Evolutionary conservation across 1,284 basidiomycete genomes (phyloP), one percentile per base, ranked within the genome.

Genomic region (Papiliotrema fonsecae): DNA sequence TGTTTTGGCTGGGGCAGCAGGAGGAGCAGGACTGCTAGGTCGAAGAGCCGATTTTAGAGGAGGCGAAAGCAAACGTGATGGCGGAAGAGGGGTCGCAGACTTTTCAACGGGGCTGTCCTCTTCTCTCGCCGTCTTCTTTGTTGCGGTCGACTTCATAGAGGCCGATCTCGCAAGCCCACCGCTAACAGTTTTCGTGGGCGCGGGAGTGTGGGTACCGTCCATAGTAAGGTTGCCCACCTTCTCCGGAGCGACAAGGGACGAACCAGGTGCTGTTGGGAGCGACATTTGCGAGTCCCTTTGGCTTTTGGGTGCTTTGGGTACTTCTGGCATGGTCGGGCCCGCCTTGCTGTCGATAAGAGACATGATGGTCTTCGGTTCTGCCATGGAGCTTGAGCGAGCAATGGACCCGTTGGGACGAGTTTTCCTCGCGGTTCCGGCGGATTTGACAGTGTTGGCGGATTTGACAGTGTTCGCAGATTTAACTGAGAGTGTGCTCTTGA

Each of bases 11-110:
- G 30, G 11, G 22, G 39, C 21, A 30, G 24, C 28, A 14, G 27
- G 27, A 6, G 62, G 62, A 2, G 45, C 11, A n/a, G 70, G 70
- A 28, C 56, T 64, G 4, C 63, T 56, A 2, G 72, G 62, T 34
- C 72, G 59, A 38, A 73, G 58, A 16, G 72, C 69, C 7, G 71
- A 73, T 50, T 73, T 74, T 18, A 71, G 57, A 1, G 72, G 71
- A 14, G 72, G 71, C 22, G 60, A 60, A n/a, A 57, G 55, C 32
- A 54, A 62, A 52, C 54, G 58, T 56, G 45, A 52, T 3, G 70
- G 70, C 1, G 72, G 70, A 9, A 72, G 56, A 25, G 70, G 67
- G 13, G 59, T 56, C 2, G 59, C 60, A n/a, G 56, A 47, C 30
- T 41, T 39, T 36, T 32, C 41, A 1, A 27, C 34, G n/a, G 50